Evolutionary conservation across 2,329 filamentous ascomycete species (phyloP).

Genomic region (Fusarium scirpi): DNA sequence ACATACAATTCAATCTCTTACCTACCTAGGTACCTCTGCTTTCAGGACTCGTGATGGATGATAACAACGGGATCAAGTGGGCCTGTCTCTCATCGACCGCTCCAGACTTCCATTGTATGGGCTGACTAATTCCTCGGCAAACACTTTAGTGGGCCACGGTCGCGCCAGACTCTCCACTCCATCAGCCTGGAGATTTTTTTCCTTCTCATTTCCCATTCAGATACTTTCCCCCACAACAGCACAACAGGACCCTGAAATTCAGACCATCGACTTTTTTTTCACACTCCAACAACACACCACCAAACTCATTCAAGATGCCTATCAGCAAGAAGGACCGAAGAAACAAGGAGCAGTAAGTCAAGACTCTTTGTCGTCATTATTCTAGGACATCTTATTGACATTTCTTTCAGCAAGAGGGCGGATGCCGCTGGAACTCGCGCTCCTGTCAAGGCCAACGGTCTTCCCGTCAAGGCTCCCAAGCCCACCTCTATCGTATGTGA

Average conservation of each 20-base stretch:
- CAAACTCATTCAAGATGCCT: neutral
- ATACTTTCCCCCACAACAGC: conserved; percentile 3
- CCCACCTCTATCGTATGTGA: conserved; percentile 47
- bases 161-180: neutral
- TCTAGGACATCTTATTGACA: neutral
- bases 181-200: conserved; percentile 17
- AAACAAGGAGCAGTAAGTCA: conserved; percentile 3
- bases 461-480: conserved; percentile 66
- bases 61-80: neutral
- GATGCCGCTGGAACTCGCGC: conserved; percentile 66
- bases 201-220: conserved; percentile 1
- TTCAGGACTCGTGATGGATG: no score
- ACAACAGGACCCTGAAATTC: conserved; percentile 12
- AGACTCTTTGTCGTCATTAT: fast-evolving
- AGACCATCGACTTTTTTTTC: neutral
- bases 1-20: no score
- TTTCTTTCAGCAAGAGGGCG: conserved; percentile 56
- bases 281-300: neutral
- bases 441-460: conserved; percentile 66
- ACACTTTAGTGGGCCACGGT: neutral
- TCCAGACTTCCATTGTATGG: conserved; percentile 1
- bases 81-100: neutral
- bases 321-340: conserved; percentile 43
- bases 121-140: conserved; percentile 14
- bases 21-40: no score